Evolutionary conservation across 2,329 filamentous ascomycete species (phyloP).

Genomic region (Paecilomyces dactylethromorphus): DNA sequence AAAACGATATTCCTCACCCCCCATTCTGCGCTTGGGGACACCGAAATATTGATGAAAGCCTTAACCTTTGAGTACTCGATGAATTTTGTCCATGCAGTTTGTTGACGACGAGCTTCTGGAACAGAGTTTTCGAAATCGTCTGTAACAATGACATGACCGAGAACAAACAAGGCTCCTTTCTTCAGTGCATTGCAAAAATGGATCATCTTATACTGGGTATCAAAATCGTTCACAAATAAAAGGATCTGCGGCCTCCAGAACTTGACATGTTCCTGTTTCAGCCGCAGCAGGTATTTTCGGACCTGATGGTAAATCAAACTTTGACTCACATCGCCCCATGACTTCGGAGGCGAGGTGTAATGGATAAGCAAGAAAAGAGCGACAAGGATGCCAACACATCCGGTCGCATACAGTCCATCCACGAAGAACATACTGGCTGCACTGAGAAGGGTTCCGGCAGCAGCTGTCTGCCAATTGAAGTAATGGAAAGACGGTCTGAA

Average conservation of each 20-base stretch:
- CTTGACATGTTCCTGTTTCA: constrained; percentile 83
- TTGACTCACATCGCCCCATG: constrained; percentile 86
- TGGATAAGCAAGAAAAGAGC: constrained; percentile 80
- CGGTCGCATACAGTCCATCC: constrained; percentile 70
- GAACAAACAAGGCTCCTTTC: constrained; percentile 76
- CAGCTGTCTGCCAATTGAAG: constrained; percentile 79
- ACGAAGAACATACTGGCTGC: constrained; percentile 86
- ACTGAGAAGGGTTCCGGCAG: constrained; percentile 66
- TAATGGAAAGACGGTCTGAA: constrained; percentile 84
- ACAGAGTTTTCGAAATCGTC: constrained; percentile 73
- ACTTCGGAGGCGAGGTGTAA: constrained; percentile 76
- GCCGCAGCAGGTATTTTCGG: constrained; percentile 75
- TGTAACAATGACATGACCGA: constrained; percentile 83
- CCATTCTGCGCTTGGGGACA: constrained; percentile 79
- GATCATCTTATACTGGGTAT: constrained; percentile 75
- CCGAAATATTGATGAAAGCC: constrained; percentile 79
- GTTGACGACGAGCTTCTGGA: constrained; percentile 72
- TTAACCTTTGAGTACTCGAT: constrained; percentile 84
- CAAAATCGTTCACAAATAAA: constrained; percentile 73
- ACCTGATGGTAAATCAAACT: constrained; percentile 86
- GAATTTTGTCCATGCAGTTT: constrained; percentile 76
- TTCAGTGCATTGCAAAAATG: constrained; percentile 90
- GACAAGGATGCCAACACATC: constrained; percentile 66
- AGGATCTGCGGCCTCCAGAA: constrained; percentile 89
- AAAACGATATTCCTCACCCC: constrained; percentile 76